phyloP scores from a whole-genome alignment of 768 basidiomycete genomes.

The Trametes elegans region DNA sequence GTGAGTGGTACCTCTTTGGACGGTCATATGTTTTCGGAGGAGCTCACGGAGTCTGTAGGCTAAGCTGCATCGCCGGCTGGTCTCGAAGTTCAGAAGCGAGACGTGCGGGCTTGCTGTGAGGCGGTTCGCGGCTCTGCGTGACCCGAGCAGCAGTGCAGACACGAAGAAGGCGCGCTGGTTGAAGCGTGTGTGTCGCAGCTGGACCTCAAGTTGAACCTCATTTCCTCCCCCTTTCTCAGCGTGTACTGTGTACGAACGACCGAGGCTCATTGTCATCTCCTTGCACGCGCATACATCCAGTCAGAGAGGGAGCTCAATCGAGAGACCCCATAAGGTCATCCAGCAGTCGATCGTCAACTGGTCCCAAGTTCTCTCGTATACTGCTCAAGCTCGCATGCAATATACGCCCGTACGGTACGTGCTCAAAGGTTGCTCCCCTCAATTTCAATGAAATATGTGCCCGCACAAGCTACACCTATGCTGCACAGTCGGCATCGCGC shows the following conservation, averaged over 20 bases:
- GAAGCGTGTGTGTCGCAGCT: constrained; percentile 53
- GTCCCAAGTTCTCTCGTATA: too few species aligned
- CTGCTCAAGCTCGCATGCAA: too few species aligned
- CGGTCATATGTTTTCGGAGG: constrained; percentile 2
- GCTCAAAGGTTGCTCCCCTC: not conserved
- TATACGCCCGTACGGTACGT: too few species aligned
- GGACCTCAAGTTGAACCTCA: constrained; percentile 15
- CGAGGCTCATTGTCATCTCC: too few species aligned
- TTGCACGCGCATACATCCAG: too few species aligned
- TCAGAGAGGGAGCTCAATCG: too few species aligned
- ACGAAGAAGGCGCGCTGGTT: constrained; percentile 51
- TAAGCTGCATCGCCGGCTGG: constrained; percentile 43
- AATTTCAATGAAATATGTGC: not conserved
- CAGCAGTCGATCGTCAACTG: too few species aligned
- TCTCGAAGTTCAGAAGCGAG: constrained; percentile 48
- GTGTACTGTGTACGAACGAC: not conserved
- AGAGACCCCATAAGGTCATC: not conserved
- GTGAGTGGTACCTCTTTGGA: constrained; percentile 1
- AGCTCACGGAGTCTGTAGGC: constrained; percentile 29
- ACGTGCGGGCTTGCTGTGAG: constrained; percentile 49
- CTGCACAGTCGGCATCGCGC: not conserved
- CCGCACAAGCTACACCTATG: not conserved
- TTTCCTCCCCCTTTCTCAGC: not conserved
- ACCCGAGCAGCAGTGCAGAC: constrained; percentile 34
- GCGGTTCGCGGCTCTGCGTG: constrained; percentile 37